Base-by-base conservation (phyloP, 192 early-diverging fungal species). In the Entomortierella beljakovae region DNA sequence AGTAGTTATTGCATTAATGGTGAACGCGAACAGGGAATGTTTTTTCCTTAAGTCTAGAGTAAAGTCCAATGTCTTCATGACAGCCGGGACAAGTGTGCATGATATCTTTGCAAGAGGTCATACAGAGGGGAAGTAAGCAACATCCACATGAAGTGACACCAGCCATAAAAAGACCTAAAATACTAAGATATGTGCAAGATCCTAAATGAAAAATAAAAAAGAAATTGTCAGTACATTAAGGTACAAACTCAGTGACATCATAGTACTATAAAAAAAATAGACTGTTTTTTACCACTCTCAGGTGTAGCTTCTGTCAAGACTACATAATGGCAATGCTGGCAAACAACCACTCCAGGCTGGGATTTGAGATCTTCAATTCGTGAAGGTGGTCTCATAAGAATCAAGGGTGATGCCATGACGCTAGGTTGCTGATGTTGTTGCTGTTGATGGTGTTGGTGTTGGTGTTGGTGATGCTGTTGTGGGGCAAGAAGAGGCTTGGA, bases 31-130 rank as follows among this genome's bases (percentile, higher is more conserved):
- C 56, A 8, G 75, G 75, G 20, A 70, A 70, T 22, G 75, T 79
- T 43, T 29, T 65, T 37, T 69, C 67, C 33, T 64, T 69, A 20
- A 65, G 63, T 32, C 68, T 53, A 6, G 64, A 68, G 26, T 70
- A 79, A 0, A 79, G 40, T 46, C 75, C 75, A 60, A 79, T 65
- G 33, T 79, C 75, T 23, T 79, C 67, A 26, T 79, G 75, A 33
- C 75, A 79, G 50, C 51, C 65, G 28, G 75, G 75, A 42, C 75
- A 79, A 6, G 75, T 70, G 37, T 79, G 75, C 67, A 79, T 64
- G 9, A 79, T 70, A 25, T 79, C 75, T 50, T 79, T 79, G 51
- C 54, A 68, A 6, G 75, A 79, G 50, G 75, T 79, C 18, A 79
- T 42, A 34, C 66, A 79, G 13, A 79, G 34, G 1, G 75, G 75